phyloP scores from a whole-genome alignment of 2,329 filamentous ascomycete genomes.

The Venturia effusa region DNA sequence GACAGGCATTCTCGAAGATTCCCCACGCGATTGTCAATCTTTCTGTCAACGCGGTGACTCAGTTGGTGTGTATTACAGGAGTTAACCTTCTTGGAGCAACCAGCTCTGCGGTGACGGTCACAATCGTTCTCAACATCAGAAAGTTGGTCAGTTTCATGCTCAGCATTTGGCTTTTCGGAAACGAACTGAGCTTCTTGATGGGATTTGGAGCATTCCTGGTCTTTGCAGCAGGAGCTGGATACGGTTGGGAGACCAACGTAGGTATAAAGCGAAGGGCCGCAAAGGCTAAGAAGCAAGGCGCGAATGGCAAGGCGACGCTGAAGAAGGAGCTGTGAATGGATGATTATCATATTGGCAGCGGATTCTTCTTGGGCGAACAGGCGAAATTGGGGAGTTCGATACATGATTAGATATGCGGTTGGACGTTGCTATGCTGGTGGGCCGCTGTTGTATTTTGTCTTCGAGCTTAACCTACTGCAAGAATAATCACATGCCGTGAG shows the following conservation, averaged over 20 bases:
- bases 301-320: not conserved
- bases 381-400: not conserved
- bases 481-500: no score
- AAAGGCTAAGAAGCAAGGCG: not conserved
- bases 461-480: no score
- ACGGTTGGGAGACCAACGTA: slow-evolving; percentile 61
- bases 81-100: slow-evolving; percentile 88
- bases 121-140: slow-evolving; percentile 88
- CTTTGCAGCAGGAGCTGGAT: slow-evolving; percentile 82
- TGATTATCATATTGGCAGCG: not conserved
- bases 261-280: slow-evolving; percentile 28
- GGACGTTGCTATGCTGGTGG: no score
- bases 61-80: slow-evolving; percentile 89
- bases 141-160: slow-evolving; percentile 85
- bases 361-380: not conserved
- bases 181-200: slow-evolving; percentile 65
- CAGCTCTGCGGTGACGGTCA: slow-evolving; percentile 86
- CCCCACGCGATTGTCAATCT: slow-evolving; percentile 33
- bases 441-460: no score
- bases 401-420: no score
- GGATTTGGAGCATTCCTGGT: slow-evolving; percentile 73
- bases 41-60: slow-evolving; percentile 70
- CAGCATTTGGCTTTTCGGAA: slow-evolving; percentile 92
- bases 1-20: slow-evolving; percentile 16
- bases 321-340: slow-evolving; percentile 4